Conservation (phyloP, 2,329 filamentous ascomycete species). For the Lachnellula suecica region DNA sequence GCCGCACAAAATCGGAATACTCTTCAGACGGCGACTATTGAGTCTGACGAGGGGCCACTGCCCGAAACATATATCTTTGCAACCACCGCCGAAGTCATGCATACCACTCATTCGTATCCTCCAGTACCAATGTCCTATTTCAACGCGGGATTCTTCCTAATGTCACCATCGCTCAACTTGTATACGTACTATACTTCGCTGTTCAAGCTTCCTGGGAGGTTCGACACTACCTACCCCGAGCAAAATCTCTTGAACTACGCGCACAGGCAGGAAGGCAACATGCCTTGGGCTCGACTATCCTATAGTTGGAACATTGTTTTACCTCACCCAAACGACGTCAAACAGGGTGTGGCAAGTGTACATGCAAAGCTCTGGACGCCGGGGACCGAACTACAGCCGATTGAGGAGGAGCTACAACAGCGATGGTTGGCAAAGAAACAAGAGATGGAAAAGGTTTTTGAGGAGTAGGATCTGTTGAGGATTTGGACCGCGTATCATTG, state of each 20-base stretch:
- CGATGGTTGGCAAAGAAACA: constrained; percentile 8
- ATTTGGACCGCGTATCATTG: no score
- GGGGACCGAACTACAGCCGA: constrained; percentile 15
- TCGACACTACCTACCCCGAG: constrained; percentile 39
- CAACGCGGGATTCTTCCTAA: constrained; percentile 42
- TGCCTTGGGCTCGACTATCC: constrained; percentile 42
- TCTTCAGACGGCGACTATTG: not conserved
- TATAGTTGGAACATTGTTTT: constrained; percentile 41
- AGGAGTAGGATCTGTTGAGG: not conserved
- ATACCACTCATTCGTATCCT: constrained; percentile 36
- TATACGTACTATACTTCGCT: constrained; percentile 40
- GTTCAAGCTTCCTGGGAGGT: constrained; percentile 35
- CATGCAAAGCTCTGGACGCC: constrained; percentile 40
- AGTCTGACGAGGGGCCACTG: constrained; percentile 30
- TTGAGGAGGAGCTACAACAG: constrained; percentile 15
- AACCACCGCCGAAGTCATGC: constrained; percentile 35
- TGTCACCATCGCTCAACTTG: constrained; percentile 37
- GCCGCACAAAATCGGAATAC: constrained; percentile 2
- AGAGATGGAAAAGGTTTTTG: constrained; percentile 11
- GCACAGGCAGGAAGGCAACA: constrained; percentile 38
- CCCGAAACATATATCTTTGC: constrained; percentile 37
- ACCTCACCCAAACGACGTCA: constrained; percentile 35
- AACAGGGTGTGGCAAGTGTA: constrained; percentile 34
- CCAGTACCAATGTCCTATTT: constrained; percentile 35
- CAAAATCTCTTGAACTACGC: constrained; percentile 46